These are phyloP conservation scores for Rubroboletus satanas DNA, from an alignment of 768 basidiomycete genomes.

Conservation along the genomic window DNA sequence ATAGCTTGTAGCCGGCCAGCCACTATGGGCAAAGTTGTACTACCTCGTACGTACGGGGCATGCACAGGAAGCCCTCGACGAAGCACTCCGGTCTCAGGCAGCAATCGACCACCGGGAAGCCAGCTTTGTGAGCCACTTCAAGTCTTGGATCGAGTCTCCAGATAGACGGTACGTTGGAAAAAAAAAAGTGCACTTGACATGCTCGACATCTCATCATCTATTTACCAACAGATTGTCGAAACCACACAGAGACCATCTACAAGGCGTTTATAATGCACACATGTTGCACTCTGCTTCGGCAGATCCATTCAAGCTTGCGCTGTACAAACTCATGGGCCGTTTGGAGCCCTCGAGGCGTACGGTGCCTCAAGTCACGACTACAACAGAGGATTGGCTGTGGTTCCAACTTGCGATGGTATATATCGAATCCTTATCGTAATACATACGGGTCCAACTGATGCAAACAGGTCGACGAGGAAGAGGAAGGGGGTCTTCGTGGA, in stretches of 20 bases:
- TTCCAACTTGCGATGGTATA: slow-evolving; percentile 84
- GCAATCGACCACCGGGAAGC: slow-evolving; percentile 75
- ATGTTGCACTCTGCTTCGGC: slow-evolving; percentile 84
- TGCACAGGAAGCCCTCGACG: slow-evolving; percentile 71
- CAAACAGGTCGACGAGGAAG: slow-evolving; percentile 71
- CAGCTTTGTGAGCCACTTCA: slow-evolving; percentile 79
- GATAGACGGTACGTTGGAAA: slow-evolving; percentile 60
- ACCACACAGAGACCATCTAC: slow-evolving; percentile 74
- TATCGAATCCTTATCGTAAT: not conserved
- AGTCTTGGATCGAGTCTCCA: slow-evolving; percentile 75
- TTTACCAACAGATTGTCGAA: slow-evolving; percentile 53
- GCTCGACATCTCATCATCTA: slow-evolving; percentile 1
- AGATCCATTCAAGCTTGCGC: slow-evolving; percentile 93
- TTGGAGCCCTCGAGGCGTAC: slow-evolving; percentile 79
- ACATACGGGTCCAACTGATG: slow-evolving; percentile 4
- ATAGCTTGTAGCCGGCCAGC: slow-evolving; percentile 80
- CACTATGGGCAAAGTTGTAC: slow-evolving; percentile 92
- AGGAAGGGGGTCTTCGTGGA: slow-evolving; percentile 68
- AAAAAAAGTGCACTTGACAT: not conserved
- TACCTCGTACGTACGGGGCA: slow-evolving; percentile 89
- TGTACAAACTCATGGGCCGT: slow-evolving; percentile 94
- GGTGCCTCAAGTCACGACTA: slow-evolving; percentile 79
- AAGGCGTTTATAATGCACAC: slow-evolving; percentile 77
- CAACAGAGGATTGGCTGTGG: slow-evolving; percentile 99
- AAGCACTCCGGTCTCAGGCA: slow-evolving; percentile 65